phyloP scores from a whole-genome alignment of 2,329 filamentous ascomycete species.

The Chaetomiaceae sp. region DNA sequence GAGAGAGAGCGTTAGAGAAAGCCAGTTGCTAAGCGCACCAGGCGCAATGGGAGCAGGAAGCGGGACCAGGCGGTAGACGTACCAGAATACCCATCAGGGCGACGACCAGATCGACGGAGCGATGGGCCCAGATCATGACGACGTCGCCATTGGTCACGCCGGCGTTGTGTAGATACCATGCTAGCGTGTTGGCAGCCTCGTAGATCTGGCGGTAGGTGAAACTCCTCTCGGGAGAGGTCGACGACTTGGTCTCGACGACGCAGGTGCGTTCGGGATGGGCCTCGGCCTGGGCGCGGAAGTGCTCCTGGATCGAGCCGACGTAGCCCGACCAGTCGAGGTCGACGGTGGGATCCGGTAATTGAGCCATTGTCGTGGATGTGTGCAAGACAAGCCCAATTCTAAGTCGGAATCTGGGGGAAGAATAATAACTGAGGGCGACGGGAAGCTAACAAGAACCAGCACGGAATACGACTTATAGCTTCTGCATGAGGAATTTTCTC shows the following conservation, averaged over 20 bases:
- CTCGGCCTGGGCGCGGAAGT: constrained; percentile 62
- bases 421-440: no score
- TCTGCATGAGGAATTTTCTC: constrained; percentile 3
- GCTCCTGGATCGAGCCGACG: constrained; percentile 57
- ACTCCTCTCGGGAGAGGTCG: constrained; percentile 49
- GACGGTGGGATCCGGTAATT: constrained; percentile 56
- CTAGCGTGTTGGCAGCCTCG: constrained; percentile 74
- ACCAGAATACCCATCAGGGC: constrained; percentile 73
- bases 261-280: constrained; percentile 57
- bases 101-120: constrained; percentile 61
- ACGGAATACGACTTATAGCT: background rate
- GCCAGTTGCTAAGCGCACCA: background rate
- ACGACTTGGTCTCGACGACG: constrained; percentile 45
- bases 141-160: constrained; percentile 78
- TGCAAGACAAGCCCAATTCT: no score
- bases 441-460: no score
- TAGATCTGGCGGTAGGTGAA: constrained; percentile 87
- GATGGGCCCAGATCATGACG: constrained; percentile 86
- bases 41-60: no score
- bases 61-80: constrained; percentile 11
- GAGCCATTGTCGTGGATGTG: constrained; percentile 16
- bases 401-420: background rate
- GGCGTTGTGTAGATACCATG: constrained; percentile 69
- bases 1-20: background rate
- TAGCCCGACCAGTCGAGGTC: constrained; percentile 66